phyloP scores from a whole-genome alignment of 2,329 filamentous ascomycete genomes.

The Chalaropsis thielavioides region DNA sequence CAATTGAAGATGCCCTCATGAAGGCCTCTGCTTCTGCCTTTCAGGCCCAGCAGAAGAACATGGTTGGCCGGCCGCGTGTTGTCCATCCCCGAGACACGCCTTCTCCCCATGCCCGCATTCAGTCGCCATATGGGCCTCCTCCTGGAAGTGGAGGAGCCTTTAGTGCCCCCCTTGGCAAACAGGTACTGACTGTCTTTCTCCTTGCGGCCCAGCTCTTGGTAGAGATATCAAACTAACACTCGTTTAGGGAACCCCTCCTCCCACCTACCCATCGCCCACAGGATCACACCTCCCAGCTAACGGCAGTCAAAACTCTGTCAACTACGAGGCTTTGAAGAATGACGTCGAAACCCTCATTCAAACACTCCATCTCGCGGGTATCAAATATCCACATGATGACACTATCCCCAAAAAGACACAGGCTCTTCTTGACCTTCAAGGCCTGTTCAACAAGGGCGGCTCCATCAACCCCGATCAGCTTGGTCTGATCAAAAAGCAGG shows the following conservation, averaged over 20 bases:
- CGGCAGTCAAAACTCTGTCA: slow-evolving; percentile 26
- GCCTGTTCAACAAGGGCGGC: slow-evolving; percentile 57
- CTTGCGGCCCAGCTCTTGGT: neutral
- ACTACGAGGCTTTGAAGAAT: slow-evolving; percentile 61
- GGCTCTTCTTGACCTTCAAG: slow-evolving; percentile 71
- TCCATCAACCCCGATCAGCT: slow-evolving; percentile 69
- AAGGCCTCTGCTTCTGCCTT: slow-evolving; percentile 55
- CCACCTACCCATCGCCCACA: neutral
- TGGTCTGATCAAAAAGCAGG: slow-evolving; percentile 70
- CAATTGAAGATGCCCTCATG: slow-evolving; percentile 87
- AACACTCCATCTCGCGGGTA: slow-evolving; percentile 58
- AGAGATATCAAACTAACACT: neutral
- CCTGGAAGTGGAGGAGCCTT: slow-evolving; percentile 3
- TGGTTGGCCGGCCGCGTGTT: slow-evolving; percentile 41
- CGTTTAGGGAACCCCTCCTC: slow-evolving; percentile 3
- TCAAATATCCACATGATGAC: slow-evolving; percentile 59
- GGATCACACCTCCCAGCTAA: neutral
- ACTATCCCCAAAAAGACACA: slow-evolving; percentile 66
- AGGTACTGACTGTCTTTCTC: slow-evolving; percentile 11
- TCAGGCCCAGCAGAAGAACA: slow-evolving; percentile 36
- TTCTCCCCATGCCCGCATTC: slow-evolving; percentile 2
- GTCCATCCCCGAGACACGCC: slow-evolving; percentile 50
- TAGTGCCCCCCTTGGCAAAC: slow-evolving; percentile 4
- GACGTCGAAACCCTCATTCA: slow-evolving; percentile 70
- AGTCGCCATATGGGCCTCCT: neutral